phyloP scores from a whole-genome alignment of 345 rosid species.

The Citrus sp. region DNA sequence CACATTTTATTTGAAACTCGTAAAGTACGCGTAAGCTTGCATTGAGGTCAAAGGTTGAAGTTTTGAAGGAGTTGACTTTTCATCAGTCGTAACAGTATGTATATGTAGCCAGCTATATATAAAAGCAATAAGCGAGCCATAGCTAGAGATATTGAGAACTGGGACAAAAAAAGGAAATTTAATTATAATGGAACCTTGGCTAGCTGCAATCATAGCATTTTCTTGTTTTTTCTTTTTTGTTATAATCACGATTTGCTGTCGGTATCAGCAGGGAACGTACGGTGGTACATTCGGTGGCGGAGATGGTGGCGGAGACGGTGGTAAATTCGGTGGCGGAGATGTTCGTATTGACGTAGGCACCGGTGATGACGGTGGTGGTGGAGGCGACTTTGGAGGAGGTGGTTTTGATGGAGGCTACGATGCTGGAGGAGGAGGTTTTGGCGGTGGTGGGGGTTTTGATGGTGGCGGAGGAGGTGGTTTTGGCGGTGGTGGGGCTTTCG shows the following conservation, averaged over 20 bases:
- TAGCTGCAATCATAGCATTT: not conserved
- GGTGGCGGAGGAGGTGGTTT: not conserved
- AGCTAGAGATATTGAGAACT: too few species aligned
- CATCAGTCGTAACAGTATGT: too few species aligned
- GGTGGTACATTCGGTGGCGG: not conserved
- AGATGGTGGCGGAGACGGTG: not conserved
- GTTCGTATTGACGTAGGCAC: not conserved
- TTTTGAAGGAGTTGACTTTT: too few species aligned
- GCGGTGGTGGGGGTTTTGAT: not conserved
- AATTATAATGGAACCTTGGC: constrained; percentile 11
- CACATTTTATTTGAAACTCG: too few species aligned
- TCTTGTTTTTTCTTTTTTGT: not conserved
- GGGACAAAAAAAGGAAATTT: not conserved
- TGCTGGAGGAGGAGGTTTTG: too few species aligned
- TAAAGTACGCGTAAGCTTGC: too few species aligned
- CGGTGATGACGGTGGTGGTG: not conserved
- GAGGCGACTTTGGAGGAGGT: constrained; percentile 2
- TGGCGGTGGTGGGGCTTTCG: not conserved
- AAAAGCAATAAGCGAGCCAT: too few species aligned
- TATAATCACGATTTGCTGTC: not conserved
- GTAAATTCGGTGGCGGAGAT: not conserved
- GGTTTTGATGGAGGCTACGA: not conserved
- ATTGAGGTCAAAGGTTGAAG: too few species aligned
- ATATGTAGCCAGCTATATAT: not conserved
- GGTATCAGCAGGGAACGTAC: not conserved